Conservation (phyloP, 805 yeast genomes). For the Pichia insulana region DNA sequence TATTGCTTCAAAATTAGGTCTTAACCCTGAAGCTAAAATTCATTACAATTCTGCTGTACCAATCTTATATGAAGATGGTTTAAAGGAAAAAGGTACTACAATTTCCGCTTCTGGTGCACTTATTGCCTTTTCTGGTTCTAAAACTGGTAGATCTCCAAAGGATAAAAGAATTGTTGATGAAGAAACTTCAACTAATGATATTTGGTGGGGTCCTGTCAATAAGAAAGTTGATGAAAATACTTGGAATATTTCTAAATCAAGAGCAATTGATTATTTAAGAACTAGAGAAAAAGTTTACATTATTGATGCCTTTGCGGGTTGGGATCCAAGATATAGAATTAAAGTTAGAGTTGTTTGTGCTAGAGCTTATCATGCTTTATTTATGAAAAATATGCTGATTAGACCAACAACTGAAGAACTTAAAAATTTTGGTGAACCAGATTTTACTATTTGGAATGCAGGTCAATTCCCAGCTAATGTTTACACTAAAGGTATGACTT, state of each 20-base stretch:
- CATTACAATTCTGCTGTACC: constrained; percentile 94
- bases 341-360: constrained; percentile 96
- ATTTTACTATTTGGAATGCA: constrained; percentile 95
- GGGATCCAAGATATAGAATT: constrained; percentile 97
- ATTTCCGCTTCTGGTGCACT: constrained; percentile 90
- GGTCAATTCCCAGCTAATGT: constrained; percentile 98
- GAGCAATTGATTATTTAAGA: constrained; percentile 94
- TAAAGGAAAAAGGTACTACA: constrained; percentile 82
- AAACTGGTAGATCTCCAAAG: constrained; percentile 97
- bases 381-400: constrained; percentile 97
- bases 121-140: constrained; percentile 89
- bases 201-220: constrained; percentile 99
- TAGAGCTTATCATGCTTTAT: constrained; percentile 95
- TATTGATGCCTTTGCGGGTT: constrained; percentile 95
- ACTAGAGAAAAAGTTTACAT: constrained; percentile 91
- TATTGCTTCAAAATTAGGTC: constrained; percentile 31
- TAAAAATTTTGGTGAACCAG: constrained; percentile 89
- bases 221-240: constrained; percentile 89
- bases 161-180: constrained; percentile 98
- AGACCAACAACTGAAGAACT: constrained; percentile 90
- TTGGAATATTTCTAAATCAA: constrained; percentile 90
- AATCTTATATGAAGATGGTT: constrained; percentile 87
- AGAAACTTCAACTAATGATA: constrained; percentile 67
- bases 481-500: constrained; percentile 95
- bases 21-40: constrained; percentile 54